Evolutionary conservation across 306 rosid genomes (phyloP).

Genomic region (Begonia masoniana): DNA sequence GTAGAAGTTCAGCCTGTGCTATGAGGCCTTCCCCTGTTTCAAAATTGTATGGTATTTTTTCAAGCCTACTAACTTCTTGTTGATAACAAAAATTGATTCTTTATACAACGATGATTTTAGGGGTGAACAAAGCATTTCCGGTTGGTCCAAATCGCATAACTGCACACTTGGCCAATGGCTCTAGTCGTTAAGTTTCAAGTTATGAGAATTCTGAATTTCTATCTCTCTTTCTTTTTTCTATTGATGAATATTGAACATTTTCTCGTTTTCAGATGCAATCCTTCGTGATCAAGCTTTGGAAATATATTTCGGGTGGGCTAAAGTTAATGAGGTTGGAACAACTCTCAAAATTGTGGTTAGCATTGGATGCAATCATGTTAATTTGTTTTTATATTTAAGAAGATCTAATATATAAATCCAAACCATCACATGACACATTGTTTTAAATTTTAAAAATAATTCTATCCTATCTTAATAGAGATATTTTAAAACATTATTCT

Average conservation of each 20-base stretch:
- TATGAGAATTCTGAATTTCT: conserved; percentile 6
- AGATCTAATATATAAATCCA: no score
- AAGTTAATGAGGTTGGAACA: conserved; percentile 16
- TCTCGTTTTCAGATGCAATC: conserved; percentile 33
- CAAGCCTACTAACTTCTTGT: background rate
- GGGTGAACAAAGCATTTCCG: conserved; percentile 47
- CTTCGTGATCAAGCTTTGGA: conserved; percentile 66
- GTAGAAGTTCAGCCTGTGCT: conserved; percentile 64
- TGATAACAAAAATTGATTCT: conserved; percentile 2
- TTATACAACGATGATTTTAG: conserved; percentile 26
- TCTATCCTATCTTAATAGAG: no score
- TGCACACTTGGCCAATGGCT: conserved; percentile 27
- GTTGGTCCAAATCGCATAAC: conserved; percentile 45
- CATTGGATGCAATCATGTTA: no score
- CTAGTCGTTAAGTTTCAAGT: conserved; percentile 38
- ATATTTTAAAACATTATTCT: no score
- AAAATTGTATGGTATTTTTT: conserved; percentile 41
- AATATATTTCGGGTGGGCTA: conserved; percentile 52
- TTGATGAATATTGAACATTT: conserved; percentile 2
- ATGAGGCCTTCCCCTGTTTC: conserved; percentile 74
- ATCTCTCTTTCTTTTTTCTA: conserved; percentile 1
- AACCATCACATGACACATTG: no score
- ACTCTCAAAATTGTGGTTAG: conserved; percentile 37
- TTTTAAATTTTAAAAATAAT: no score
- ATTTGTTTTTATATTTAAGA: no score